phyloP scores from a whole-genome alignment of 1,139 yeast species.

The Suhomyces bokatorum region DNA sequence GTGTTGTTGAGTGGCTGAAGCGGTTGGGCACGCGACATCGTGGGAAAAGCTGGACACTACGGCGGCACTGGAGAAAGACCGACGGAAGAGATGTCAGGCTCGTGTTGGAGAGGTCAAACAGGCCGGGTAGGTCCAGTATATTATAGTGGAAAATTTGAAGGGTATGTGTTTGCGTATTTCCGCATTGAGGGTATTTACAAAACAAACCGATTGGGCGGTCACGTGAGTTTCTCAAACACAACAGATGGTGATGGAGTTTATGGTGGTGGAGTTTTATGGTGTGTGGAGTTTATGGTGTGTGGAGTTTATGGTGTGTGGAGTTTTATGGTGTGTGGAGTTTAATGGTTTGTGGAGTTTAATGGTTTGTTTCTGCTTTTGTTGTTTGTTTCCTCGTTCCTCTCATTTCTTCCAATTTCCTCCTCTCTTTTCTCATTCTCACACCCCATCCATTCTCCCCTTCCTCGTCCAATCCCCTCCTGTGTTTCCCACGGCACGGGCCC shows the following conservation, averaged over 20 bases:
- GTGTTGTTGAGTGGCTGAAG: slow-evolving; percentile 51
- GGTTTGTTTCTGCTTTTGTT: too few species aligned
- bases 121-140: slow-evolving; percentile 7
- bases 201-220: slow-evolving; percentile 13
- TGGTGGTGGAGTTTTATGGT: too few species aligned
- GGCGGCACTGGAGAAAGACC: slow-evolving; percentile 6
- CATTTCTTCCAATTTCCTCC: too few species aligned
- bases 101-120: slow-evolving; percentile 1
- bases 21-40: slow-evolving; percentile 41
- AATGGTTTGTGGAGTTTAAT: too few species aligned
- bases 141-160: slow-evolving; percentile 11
- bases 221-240: slow-evolving; percentile 10
- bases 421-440: too few species aligned
- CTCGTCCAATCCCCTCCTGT: too few species aligned
- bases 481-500: not conserved
- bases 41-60: not conserved
- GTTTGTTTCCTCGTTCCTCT: too few species aligned
- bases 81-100: slow-evolving; percentile 10
- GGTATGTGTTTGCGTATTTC: slow-evolving; percentile 17
- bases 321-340: too few species aligned
- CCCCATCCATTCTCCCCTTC: too few species aligned
- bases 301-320: too few species aligned
- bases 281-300: too few species aligned
- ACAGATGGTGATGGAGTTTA: too few species aligned
- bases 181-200: slow-evolving; percentile 17